Base-by-base conservation (phyloP, 257 asterid genomes). In the Verbascum thapsus region DNA sequence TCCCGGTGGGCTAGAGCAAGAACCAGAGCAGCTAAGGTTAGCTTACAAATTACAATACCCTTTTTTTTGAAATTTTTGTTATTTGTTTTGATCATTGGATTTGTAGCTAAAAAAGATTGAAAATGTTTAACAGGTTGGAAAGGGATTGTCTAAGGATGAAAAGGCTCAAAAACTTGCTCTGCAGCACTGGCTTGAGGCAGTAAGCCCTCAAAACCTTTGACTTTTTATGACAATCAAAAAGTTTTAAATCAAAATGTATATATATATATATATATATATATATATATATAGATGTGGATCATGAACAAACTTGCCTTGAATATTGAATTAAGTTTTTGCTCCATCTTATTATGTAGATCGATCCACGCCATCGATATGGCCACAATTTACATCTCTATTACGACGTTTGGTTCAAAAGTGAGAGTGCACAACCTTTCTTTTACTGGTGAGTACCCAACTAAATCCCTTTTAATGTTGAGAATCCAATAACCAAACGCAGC, bases 181-280 rank as follows among this genome's bases (percentile, higher is more conserved):
- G 16, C 98, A 83, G 50, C 96, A 90, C 74, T 90, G 99, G 99
- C 89, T 92, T 60, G 99, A 92, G 84, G 99, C 97, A 9, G 99
- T 92, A 82, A 80, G 96, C 72, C 52, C 50, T 64, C 26, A 22
- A 16, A 15, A 26, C 32, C 39, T 19, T 32, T 48, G 4, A 12
- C 6, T 40, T 20, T 30, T 15, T 23, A 12, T 53, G n/a, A 13
- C 53, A 7, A 6, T 8, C 32, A 26, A n/a, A 53, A 45, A 26
- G 2, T 26, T 60, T 15, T 43, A 13, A 8, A 16, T 58, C 3
- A 39, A 40, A 58, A 16, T 56, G n/a, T n/a, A n/a, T n/a, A n/a
- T n/a, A n/a, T n/a, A n/a, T n/a, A n/a, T n/a, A n/a, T n/a, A n/a
- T n/a, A n/a, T n/a, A n/a, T n/a, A n/a, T n/a, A n/a, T n/a, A n/a